Evolutionary conservation across 257 asterid genomes (phyloP).

Genomic region (Buddleja alternifolia): DNA sequence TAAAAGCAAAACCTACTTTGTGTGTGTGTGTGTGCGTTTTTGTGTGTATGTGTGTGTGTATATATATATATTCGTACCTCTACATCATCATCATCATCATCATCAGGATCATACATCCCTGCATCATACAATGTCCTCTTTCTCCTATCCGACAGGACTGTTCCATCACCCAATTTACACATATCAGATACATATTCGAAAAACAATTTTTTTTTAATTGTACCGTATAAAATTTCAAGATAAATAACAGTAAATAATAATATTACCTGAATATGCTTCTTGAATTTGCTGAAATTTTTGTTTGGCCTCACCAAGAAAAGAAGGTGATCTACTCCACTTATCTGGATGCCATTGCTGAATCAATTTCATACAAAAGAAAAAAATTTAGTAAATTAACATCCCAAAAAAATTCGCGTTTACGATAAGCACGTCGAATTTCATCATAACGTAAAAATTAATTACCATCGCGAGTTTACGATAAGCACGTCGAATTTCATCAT

Average conservation of each 20-base stretch:
- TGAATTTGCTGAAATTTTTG: slow-evolving; percentile 80
- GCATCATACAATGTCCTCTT: slow-evolving; percentile 75
- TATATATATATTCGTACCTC: slow-evolving; percentile 41
- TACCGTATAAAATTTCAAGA: neutral
- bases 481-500: slow-evolving; percentile 69
- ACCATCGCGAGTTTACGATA: slow-evolving; percentile 89
- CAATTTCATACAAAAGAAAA: slow-evolving; percentile 14
- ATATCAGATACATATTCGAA: too few relatives aligned
- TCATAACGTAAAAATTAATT: too few relatives aligned
- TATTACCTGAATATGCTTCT: slow-evolving; percentile 90
- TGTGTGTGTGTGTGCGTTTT: too few relatives aligned
- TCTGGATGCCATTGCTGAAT: slow-evolving; percentile 97
- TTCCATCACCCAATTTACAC: neutral
- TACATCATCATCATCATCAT: slow-evolving; percentile 64
- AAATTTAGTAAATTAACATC: neutral
- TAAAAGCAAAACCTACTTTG: too few relatives aligned
- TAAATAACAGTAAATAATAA: neutral
- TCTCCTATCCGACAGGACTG: slow-evolving; percentile 75
- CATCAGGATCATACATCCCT: slow-evolving; percentile 64
- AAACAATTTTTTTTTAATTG: neutral
- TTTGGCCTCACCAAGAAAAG: slow-evolving; percentile 68
- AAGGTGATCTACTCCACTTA: slow-evolving; percentile 65
- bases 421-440: slow-evolving; percentile 76
- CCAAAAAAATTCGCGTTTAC: slow-evolving; percentile 49
- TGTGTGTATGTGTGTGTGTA: too few relatives aligned